These are phyloP conservation scores for Penicillium longicatenatum DNA, from an alignment of 495 filamentous ascomycete genomes.

Conservation along the genomic window DNA sequence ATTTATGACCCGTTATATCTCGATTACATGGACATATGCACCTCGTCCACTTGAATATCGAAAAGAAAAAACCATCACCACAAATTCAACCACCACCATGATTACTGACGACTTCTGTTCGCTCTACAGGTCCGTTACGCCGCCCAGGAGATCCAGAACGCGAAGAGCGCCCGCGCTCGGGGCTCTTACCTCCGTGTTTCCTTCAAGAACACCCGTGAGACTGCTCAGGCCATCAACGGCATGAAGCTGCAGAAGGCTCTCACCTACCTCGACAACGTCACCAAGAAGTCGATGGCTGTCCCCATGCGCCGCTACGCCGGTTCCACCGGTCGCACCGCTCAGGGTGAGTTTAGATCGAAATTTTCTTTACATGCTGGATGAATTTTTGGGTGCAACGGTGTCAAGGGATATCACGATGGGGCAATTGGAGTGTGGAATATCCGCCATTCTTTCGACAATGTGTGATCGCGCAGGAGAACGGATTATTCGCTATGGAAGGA, in stretches of 20 bases:
- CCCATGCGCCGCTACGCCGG: slow-evolving; percentile 96
- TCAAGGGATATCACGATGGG: slow-evolving; percentile 9
- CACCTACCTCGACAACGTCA: slow-evolving; percentile 94
- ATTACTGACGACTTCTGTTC: slow-evolving; percentile 35
- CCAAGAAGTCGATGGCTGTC: slow-evolving; percentile 91
- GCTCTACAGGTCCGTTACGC: slow-evolving; percentile 90
- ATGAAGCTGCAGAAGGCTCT: slow-evolving; percentile 97
- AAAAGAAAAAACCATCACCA: slow-evolving; percentile 1
- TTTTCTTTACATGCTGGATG: slow-evolving; percentile 14
- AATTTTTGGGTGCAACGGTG: slow-evolving; percentile 15
- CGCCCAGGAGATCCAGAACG: slow-evolving; percentile 80
- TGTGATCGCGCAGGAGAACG: slow-evolving; percentile 1
- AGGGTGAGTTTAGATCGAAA: slow-evolving; percentile 70
- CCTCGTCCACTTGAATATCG: slow-evolving; percentile 2
- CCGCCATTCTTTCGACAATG: slow-evolving; percentile 10
- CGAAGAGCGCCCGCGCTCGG: slow-evolving; percentile 94
- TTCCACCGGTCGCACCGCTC: slow-evolving; percentile 87
- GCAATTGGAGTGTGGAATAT: slow-evolving; percentile 2
- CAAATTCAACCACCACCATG: slow-evolving; percentile 14
- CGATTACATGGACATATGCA: slow-evolving; percentile 4
- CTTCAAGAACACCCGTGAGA: slow-evolving; percentile 99
- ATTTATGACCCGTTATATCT: slow-evolving; percentile 10
- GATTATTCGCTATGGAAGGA: neutral
- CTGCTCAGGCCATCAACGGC: slow-evolving; percentile 97
- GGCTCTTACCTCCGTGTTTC: slow-evolving; percentile 98